Conservation (phyloP, 306 rosid genomes). For the Amphicarpaea edgeworthii region DNA sequence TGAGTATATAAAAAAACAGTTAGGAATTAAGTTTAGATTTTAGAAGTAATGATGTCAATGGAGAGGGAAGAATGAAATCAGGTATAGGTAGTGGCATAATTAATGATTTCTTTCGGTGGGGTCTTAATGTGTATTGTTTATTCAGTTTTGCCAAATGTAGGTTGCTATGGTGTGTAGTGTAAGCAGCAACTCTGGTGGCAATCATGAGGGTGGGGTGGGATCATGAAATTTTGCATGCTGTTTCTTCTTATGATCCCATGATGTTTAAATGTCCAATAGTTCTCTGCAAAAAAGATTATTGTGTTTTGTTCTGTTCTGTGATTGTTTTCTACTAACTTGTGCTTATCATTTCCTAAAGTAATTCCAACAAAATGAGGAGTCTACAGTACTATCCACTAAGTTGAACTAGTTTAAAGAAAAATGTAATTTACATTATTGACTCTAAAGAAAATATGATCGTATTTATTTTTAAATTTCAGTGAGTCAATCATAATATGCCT, state of each 20-base stretch:
- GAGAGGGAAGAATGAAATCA: constrained; percentile 39
- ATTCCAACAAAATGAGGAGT: not conserved
- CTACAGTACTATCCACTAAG: not conserved
- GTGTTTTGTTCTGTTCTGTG: not conserved
- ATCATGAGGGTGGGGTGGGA: constrained; percentile 37
- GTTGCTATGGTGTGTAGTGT: constrained; percentile 36
- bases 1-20: constrained; percentile 55
- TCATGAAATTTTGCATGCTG: constrained; percentile 48
- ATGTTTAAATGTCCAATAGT: constrained; percentile 37
- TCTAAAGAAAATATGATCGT: no score
- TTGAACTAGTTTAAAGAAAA: not conserved
- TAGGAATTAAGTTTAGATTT: constrained; percentile 46
- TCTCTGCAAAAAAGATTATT: not conserved
- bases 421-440: no score
- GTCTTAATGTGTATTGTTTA: constrained; percentile 43
- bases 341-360: not conserved
- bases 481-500: no score
- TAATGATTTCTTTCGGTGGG: constrained; percentile 45
- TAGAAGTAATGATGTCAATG: constrained; percentile 49
- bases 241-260: constrained; percentile 41
- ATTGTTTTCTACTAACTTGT: no score
- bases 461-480: no score
- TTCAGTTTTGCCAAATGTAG: constrained; percentile 48
- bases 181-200: constrained; percentile 39
- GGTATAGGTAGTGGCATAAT: constrained; percentile 50